Evolutionary conservation across 23 red algal genomes (phyloP), one percentile per base, ranked within the genome.

Genomic region (Cyanidioschyzon merolae): DNA sequence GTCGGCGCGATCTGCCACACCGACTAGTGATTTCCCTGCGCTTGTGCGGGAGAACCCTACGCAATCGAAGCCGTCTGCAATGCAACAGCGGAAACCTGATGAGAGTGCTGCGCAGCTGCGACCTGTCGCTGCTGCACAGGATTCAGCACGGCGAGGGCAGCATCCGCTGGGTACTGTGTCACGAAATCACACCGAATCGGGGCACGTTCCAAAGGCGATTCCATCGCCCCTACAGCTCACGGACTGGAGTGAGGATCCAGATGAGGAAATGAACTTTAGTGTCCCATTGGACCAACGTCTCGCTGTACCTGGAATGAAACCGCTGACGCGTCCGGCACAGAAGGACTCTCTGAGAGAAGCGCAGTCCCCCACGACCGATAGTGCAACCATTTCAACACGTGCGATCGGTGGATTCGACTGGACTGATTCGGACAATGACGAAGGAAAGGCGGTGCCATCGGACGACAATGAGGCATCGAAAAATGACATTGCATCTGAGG

Each of bases 241-340:
- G 2, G 63, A 71, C 63, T 71, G 63, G 63, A 71, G 12, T 27
- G 63, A 71, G 32, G 63, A 71, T 27, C 63, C 63, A 7, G 63
- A 71, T 27, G 63, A 71, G 29, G 63, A 71, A 35, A 71, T 71
- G 63, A 71, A 71, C 63, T 71, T 71, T 32, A 35, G 32, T 35
- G 32, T 71, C 12, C 63, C 63, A 7, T 32, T 71, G 29, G 63
- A 71, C 30, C 12, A 32, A 27, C 2, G 50, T n/a, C n/a, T n/a
- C n/a, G n/a, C n/a, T n/a, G n/a, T n/a, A n/a, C n/a, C n/a, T n/a
- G n/a, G n/a, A n/a, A n/a, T n/a, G n/a, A n/a, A n/a, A n/a, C n/a
- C n/a, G n/a, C n/a, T n/a, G n/a, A n/a, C n/a, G n/a, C n/a, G n/a
- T n/a, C n/a, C n/a, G n/a, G n/a, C n/a, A n/a, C n/a, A n/a, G n/a